phyloP scores from a whole-genome alignment of 225 moss, liverwort and hornwort species.

The Polytrichum formosum region DNA sequence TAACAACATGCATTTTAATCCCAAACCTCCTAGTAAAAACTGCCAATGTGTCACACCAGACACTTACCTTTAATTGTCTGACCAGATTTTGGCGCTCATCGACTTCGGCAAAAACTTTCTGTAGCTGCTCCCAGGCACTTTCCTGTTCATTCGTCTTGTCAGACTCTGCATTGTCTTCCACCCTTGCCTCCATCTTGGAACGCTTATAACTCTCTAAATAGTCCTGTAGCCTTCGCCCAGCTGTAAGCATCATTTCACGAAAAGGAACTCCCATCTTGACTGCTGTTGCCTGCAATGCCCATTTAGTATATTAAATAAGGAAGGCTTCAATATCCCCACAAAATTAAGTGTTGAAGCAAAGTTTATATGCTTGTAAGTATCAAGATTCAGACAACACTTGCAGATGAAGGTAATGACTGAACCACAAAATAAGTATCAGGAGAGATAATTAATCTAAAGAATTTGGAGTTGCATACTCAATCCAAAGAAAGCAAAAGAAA shows the following conservation, averaged over 20 bases:
- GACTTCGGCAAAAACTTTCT: constrained; percentile 70
- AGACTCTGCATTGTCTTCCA: constrained; percentile 28
- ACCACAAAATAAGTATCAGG: not conserved
- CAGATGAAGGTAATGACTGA: not conserved
- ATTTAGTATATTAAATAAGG: not conserved
- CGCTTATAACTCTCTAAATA: constrained; percentile 84
- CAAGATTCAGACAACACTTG: not conserved
- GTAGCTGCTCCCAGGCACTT: constrained; percentile 75
- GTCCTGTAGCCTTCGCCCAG: constrained; percentile 84
- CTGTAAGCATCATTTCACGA: constrained; percentile 83
- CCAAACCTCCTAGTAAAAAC: not conserved
- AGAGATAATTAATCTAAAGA: no score
- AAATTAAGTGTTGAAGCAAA: no score
- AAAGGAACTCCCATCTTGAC: constrained; percentile 81
- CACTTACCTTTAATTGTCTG: constrained; percentile 35
- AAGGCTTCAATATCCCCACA: not conserved
- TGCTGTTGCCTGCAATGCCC: constrained; percentile 54
- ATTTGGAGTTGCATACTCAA: no score
- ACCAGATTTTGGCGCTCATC: constrained; percentile 74
- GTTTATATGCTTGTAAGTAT: no score
- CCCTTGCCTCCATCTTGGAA: constrained; percentile 44
- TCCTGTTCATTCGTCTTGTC: constrained; percentile 29
- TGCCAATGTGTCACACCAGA: constrained; percentile 1
- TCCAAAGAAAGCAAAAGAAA: no score
- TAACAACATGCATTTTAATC: no score